Evolutionary conservation across 2,329 filamentous ascomycete species (phyloP).

Genomic region (Ophiostoma pallidulum): DNA sequence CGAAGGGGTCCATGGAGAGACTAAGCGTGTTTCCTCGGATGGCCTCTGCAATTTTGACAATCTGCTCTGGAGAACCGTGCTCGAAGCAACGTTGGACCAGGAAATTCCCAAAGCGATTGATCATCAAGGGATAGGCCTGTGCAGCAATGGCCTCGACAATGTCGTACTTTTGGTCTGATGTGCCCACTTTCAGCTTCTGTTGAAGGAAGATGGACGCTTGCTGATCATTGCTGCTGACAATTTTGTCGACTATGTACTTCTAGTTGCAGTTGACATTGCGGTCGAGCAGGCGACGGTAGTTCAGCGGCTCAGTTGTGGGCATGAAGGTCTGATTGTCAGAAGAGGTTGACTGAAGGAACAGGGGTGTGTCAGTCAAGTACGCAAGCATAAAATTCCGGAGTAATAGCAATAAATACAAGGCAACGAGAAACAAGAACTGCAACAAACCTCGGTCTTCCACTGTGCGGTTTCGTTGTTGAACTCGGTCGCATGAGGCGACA

Average conservation of each 20-base stretch:
- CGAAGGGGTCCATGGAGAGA: conserved; percentile 97
- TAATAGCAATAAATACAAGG: not conserved
- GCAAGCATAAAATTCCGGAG: too few relatives aligned
- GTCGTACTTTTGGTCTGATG: conserved; percentile 88
- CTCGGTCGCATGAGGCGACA: conserved; percentile 66
- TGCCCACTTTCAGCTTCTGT: conserved; percentile 96
- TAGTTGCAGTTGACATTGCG: conserved; percentile 96
- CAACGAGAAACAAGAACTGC: not conserved
- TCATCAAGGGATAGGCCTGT: conserved; percentile 91
- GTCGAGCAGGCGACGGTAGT: conserved; percentile 90
- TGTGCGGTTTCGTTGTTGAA: conserved; percentile 49
- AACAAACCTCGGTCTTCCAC: conserved; percentile 49
- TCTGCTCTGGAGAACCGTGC: conserved; percentile 88
- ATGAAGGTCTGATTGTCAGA: conserved; percentile 67
- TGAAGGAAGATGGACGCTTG: conserved; percentile 98
- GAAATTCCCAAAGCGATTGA: conserved; percentile 98
- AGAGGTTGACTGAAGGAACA: conserved; percentile 31
- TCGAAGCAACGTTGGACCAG: conserved; percentile 98
- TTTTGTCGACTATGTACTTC: conserved; percentile 99
- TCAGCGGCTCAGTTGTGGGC: conserved; percentile 80
- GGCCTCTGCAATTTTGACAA: conserved; percentile 86
- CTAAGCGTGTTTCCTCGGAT: conserved; percentile 91
- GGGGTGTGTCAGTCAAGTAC: not conserved
- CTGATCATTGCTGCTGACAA: conserved; percentile 98
- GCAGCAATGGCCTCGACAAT: conserved; percentile 95